Evolutionary conservation across 2,329 filamentous ascomycete genomes (phyloP).

Genomic region (Xylariaceae sp.): DNA sequence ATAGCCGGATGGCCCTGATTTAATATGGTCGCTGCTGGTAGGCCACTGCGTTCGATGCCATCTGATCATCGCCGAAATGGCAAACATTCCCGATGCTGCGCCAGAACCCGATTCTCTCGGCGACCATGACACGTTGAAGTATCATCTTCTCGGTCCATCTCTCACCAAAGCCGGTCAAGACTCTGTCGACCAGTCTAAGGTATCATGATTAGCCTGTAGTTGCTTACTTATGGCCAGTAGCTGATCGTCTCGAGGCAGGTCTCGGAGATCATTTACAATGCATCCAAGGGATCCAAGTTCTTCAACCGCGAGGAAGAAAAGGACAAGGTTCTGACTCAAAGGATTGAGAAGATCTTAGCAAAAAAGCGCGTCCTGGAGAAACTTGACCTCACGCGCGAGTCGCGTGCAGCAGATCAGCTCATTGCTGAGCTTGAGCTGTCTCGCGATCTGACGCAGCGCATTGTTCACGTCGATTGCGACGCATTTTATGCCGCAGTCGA

Average conservation of each 20-base stretch:
- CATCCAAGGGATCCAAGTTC: slow-evolving; percentile 93
- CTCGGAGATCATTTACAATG: slow-evolving; percentile 94
- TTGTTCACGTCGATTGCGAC: slow-evolving; percentile 95
- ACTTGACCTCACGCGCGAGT: slow-evolving; percentile 69
- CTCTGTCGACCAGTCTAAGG: slow-evolving; percentile 83
- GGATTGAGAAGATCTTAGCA: slow-evolving; percentile 75
- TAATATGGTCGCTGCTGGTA: neutral
- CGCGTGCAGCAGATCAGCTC: slow-evolving; percentile 75
- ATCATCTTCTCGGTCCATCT: slow-evolving; percentile 84
- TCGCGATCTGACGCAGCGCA: slow-evolving; percentile 77
- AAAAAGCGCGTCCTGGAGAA: slow-evolving; percentile 75
- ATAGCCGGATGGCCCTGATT: too few species aligned
- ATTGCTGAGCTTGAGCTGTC: slow-evolving; percentile 75
- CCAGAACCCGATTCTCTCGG: neutral
- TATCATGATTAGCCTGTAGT: too few species aligned
- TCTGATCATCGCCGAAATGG: neutral
- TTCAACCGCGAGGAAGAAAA: slow-evolving; percentile 86
- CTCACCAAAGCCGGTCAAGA: slow-evolving; percentile 93
- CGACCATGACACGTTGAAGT: slow-evolving; percentile 68
- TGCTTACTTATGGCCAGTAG: too few species aligned
- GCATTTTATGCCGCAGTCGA: slow-evolving; percentile 97
- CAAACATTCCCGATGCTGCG: neutral
- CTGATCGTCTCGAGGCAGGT: slow-evolving; percentile 42
- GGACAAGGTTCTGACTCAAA: slow-evolving; percentile 78
- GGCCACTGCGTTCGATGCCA: neutral